Percentiles rank a stretch among this genome's conserved stretches.
Conservation (phyloP, 2,329 filamentous ascomycete genomes). For the Pyrenophora tritici-repentis region DNA sequence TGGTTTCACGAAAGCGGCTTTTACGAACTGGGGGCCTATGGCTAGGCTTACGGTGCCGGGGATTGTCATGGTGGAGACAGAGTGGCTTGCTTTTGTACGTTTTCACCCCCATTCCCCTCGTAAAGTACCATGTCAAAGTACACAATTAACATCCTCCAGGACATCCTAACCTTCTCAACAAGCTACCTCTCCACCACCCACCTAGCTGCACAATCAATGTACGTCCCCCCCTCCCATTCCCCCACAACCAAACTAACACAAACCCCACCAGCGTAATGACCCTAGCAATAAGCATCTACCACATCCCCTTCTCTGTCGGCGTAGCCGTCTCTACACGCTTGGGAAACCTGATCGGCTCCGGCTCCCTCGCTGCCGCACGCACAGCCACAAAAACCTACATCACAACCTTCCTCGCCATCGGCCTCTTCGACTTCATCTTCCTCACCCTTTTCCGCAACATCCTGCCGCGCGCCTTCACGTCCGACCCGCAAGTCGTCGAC, state of each 20-base stretch:
- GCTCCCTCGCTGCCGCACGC: constrained; percentile 39
- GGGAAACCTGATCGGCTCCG: constrained; percentile 48
- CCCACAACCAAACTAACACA: background rate
- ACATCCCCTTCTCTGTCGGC: constrained; percentile 49
- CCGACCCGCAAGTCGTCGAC: constrained; percentile 42
- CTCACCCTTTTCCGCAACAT: constrained; percentile 36
- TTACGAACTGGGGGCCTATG: constrained; percentile 82
- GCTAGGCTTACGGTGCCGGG: constrained; percentile 86
- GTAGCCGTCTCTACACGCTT: constrained; percentile 48
- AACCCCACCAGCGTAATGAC: constrained; percentile 39
- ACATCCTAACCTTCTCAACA: constrained; percentile 68
- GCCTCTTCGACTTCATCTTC: constrained; percentile 42
- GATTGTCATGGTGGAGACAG: constrained; percentile 88
- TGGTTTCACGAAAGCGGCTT: constrained; percentile 70
- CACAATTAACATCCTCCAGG: constrained; percentile 10
- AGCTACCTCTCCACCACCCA: constrained; percentile 79
- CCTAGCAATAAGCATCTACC: constrained; percentile 45
- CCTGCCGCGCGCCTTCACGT: constrained; percentile 43
- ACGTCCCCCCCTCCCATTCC: background rate
- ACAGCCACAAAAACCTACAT: constrained; percentile 42
- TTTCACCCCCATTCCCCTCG: too few species aligned
- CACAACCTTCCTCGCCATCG: constrained; percentile 43
- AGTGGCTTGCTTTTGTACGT: constrained; percentile 42
- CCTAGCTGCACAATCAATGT: constrained; percentile 73
- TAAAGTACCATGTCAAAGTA: background rate